Conservation (phyloP, 2,329 filamentous ascomycete species). For the Aspergillus candidus region DNA sequence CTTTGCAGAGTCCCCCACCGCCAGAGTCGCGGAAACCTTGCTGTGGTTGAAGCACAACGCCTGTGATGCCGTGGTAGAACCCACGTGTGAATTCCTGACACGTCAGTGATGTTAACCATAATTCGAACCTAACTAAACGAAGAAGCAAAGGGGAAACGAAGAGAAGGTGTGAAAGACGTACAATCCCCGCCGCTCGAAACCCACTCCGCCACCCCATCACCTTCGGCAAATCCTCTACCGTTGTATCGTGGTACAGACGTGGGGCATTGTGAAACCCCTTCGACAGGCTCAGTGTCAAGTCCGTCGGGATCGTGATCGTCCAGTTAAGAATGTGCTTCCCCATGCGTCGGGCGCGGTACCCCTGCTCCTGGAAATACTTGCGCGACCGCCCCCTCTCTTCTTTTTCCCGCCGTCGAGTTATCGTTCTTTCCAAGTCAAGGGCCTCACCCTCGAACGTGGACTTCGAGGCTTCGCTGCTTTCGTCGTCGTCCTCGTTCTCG, state of each 20-base stretch:
- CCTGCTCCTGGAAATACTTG: conserved; percentile 47
- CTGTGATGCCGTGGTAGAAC: conserved; percentile 74
- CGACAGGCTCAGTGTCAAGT: conserved; percentile 74
- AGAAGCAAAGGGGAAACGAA: background rate
- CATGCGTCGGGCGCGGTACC: conserved; percentile 60
- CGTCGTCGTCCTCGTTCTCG: background rate
- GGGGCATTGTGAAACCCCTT: conserved; percentile 87
- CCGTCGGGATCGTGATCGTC: conserved; percentile 74
- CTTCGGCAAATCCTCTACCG: conserved; percentile 69
- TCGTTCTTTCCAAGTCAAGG: conserved; percentile 10
- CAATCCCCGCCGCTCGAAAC: conserved; percentile 67
- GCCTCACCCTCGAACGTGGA: too few relatives aligned
- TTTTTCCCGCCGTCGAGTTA: conserved; percentile 3
- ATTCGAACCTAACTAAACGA: background rate
- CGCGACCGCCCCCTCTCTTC: conserved; percentile 1
- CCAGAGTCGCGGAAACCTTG: conserved; percentile 63
- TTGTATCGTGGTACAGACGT: conserved; percentile 76
- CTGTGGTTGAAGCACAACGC: conserved; percentile 71
- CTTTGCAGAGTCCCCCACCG: conserved; percentile 64
- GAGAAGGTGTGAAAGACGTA: conserved; percentile 14
- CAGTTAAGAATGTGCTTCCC: conserved; percentile 67
- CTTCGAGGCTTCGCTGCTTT: background rate
- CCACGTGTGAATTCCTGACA: conserved; percentile 63
- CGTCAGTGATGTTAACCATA: conserved; percentile 2
- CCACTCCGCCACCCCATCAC: conserved; percentile 73